Conservation (phyloP, 2,329 filamentous ascomycete genomes). For the Fonsecaea multimorphosa region DNA sequence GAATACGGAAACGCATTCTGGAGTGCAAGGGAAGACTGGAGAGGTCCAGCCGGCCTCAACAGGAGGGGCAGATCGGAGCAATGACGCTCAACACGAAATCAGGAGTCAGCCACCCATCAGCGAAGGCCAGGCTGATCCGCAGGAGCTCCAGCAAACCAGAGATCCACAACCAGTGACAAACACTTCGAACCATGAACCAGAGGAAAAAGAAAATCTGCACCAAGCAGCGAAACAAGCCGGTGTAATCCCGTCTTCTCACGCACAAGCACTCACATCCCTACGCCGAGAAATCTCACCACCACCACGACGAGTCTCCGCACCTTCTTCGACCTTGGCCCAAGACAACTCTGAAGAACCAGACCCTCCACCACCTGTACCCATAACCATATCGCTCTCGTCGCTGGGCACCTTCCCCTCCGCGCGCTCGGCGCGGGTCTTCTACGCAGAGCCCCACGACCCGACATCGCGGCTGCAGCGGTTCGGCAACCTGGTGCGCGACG, state of each 20-base stretch:
- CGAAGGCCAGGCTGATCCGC: neutral
- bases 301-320: neutral
- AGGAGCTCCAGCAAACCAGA: neutral
- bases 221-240: neutral
- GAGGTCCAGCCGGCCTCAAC: neutral
- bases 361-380: slow-evolving; percentile 4
- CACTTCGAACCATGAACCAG: neutral
- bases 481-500: slow-evolving; percentile 48
- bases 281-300: slow-evolving; percentile 10
- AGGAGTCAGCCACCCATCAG: neutral
- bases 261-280: neutral
- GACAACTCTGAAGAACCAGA: neutral
- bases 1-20: neutral
- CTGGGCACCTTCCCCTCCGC: slow-evolving; percentile 35
- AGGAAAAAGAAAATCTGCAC: neutral
- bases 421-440: slow-evolving; percentile 42
- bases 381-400: slow-evolving; percentile 33
- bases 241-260: neutral
- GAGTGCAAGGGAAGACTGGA: neutral
- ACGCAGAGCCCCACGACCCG: slow-evolving; percentile 42
- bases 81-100: neutral
- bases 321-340: neutral
- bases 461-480: slow-evolving; percentile 52
- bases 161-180: neutral
- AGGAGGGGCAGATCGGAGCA: neutral